These are phyloP conservation scores for Tylopilus sp. DNA, from an alignment of 1,284 basidiomycete genomes.

Conservation along the genomic window DNA sequence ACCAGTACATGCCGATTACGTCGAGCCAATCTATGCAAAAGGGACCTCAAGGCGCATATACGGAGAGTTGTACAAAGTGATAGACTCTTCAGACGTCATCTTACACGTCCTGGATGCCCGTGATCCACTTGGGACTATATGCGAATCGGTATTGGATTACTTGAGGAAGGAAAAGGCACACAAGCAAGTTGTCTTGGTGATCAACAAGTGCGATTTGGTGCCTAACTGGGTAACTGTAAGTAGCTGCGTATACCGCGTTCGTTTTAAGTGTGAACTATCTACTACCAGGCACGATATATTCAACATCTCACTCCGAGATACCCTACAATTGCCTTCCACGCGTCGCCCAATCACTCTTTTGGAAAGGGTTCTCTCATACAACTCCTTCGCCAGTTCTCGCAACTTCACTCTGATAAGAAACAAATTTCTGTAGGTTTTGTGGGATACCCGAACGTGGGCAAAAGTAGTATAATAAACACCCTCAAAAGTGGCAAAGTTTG, in stretches of 20 bases:
- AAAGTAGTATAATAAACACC: conserved; percentile 97
- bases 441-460: conserved; percentile 98
- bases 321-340: conserved; percentile 97
- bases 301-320: conserved; percentile 93
- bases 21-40: conserved; percentile 88
- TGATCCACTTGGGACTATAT: conserved; percentile 96
- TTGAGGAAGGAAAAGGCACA: conserved; percentile 95
- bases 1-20: conserved; percentile 67
- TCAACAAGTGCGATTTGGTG: conserved; percentile 99
- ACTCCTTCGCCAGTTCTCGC: conserved; percentile 93
- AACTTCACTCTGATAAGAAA: conserved; percentile 98
- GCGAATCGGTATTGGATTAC: conserved; percentile 92
- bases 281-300: conserved; percentile 85
- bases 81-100: conserved; percentile 97
- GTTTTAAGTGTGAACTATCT: conserved; percentile 1
- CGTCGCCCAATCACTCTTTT: conserved; percentile 98
- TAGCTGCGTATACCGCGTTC: conserved; percentile 3
- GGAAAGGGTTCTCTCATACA: conserved; percentile 98
- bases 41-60: conserved; percentile 95
- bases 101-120: conserved; percentile 96
- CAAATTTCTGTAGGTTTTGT: conserved; percentile 98
- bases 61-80: conserved; percentile 98
- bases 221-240: conserved; percentile 98
- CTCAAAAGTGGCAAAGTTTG: conserved; percentile 99
- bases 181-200: conserved; percentile 94